A percentile compares a stretch with the other conserved stretches of the same genome.
Conservation (phyloP, 1,284 basidiomycete species). For the Vanrija pseudolonga region DNA sequence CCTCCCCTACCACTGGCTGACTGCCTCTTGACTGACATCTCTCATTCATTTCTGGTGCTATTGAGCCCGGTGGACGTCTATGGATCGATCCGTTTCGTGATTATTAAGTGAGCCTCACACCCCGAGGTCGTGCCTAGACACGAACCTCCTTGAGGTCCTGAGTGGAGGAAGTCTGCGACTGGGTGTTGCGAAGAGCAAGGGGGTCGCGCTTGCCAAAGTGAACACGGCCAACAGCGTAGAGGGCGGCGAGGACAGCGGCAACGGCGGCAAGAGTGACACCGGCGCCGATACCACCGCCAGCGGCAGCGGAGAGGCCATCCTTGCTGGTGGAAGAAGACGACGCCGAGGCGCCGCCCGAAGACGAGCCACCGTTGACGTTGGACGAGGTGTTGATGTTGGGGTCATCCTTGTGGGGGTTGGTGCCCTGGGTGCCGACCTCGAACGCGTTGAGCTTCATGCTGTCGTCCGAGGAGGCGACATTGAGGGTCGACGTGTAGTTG, state of each 20-base stretch:
- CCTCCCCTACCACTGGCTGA: too few relatives aligned
- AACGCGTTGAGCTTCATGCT: slow-evolving; percentile 3
- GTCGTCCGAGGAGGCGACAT: slow-evolving; percentile 1
- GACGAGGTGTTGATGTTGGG: too few relatives aligned
- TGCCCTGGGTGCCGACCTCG: neutral
- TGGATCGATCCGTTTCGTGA: too few relatives aligned
- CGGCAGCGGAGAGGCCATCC: neutral
- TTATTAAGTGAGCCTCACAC: too few relatives aligned
- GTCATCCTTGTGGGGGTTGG: neutral
- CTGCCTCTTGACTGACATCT: too few relatives aligned
- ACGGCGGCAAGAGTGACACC: slow-evolving; percentile 9
- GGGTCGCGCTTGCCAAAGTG: slow-evolving; percentile 2
- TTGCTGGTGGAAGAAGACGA: neutral
- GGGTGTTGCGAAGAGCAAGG: too few relatives aligned
- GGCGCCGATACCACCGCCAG: slow-evolving; percentile 14
- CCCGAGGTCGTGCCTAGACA: too few relatives aligned
- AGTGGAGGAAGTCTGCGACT: too few relatives aligned
- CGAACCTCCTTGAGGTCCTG: too few relatives aligned
- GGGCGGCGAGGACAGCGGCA: slow-evolving; percentile 3
- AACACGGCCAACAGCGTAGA: slow-evolving; percentile 7
- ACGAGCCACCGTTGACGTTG: neutral
- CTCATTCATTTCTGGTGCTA: too few relatives aligned
- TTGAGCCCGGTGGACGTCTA: too few relatives aligned
- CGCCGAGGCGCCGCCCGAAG: too few relatives aligned
- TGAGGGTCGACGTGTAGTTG: neutral